Conservation (phyloP, 1,284 basidiomycete genomes). For the Cryptococcus neoformans region DNA sequence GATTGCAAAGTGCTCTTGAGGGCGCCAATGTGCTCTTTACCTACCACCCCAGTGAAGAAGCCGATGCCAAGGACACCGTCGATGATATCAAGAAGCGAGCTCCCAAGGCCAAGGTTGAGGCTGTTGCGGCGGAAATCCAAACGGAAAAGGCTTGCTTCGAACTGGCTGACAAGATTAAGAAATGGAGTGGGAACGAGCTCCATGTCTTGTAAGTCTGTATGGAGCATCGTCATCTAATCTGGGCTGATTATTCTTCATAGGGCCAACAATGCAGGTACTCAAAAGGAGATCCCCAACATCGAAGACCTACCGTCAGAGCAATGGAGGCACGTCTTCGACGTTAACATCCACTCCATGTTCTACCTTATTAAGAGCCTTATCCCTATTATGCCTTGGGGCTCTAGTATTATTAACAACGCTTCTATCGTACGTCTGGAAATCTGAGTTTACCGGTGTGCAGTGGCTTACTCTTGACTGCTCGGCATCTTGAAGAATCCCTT, state of each 20-base stretch:
- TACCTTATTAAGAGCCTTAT: conserved; percentile 55
- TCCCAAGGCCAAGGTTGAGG: conserved; percentile 51
- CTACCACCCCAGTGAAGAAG: conserved; percentile 55
- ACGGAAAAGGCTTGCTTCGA: conserved; percentile 52
- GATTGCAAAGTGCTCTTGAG: conserved; percentile 53
- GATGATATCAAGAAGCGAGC: conserved; percentile 45
- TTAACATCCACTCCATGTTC: conserved; percentile 56
- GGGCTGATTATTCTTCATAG: conserved; percentile 25
- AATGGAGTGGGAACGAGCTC: conserved; percentile 49
- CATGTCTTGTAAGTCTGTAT: conserved; percentile 47
- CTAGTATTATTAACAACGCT: conserved; percentile 56
- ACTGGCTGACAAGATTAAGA: conserved; percentile 53
- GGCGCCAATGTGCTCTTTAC: conserved; percentile 59
- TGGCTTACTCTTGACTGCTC: neutral
- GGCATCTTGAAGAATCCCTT: conserved; percentile 40
- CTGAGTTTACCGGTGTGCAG: neutral
- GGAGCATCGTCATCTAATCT: conserved; percentile 26
- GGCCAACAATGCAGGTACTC: conserved; percentile 58
- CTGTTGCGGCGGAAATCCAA: conserved; percentile 52
- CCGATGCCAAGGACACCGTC: conserved; percentile 53
- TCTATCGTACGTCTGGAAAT: conserved; percentile 9
- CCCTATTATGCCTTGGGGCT: conserved; percentile 50
- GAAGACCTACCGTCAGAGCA: conserved; percentile 53
- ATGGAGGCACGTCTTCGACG: conserved; percentile 57
- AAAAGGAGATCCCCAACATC: conserved; percentile 54